Percentiles rank a stretch among this genome's conserved stretches.
These are phyloP conservation scores for Fusarium pseudograminearum DNA, from an alignment of 2,329 filamentous ascomycete genomes.

Conservation along the genomic window DNA sequence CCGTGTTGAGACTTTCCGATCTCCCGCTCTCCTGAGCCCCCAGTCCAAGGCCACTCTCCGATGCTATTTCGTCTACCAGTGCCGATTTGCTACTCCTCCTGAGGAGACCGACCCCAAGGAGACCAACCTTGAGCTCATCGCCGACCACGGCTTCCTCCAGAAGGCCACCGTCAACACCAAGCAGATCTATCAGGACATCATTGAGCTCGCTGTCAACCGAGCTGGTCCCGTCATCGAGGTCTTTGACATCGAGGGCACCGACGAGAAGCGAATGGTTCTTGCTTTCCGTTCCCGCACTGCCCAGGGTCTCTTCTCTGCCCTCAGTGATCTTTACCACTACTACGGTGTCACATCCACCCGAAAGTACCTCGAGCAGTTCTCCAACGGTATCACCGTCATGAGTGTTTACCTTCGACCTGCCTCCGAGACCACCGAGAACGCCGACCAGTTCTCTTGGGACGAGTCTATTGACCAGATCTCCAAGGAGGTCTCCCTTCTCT, in stretches of 20 bases:
- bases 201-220: slow-evolving; percentile 83
- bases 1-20: slow-evolving; percentile 97
- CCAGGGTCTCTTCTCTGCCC: slow-evolving; percentile 90
- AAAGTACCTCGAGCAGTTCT: slow-evolving; percentile 99
- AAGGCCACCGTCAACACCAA: slow-evolving; percentile 98
- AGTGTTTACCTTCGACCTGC: slow-evolving; percentile 91
- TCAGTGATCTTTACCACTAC: slow-evolving; percentile 98
- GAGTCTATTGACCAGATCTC: slow-evolving; percentile 98
- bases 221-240: slow-evolving; percentile 97
- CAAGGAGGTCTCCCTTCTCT: slow-evolving; percentile 96
- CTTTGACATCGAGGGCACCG: slow-evolving; percentile 91
- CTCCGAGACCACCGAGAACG: slow-evolving; percentile 56
- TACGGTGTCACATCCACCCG: slow-evolving; percentile 95
- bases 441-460: slow-evolving; percentile 72
- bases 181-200: slow-evolving; percentile 93
- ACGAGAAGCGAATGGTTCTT: slow-evolving; percentile 93
- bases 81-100: slow-evolving; percentile 82
- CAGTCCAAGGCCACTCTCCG: slow-evolving; percentile 83
- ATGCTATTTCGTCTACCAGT: slow-evolving; percentile 99
- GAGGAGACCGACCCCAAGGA: slow-evolving; percentile 80
- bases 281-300: slow-evolving; percentile 95
- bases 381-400: slow-evolving; percentile 97
- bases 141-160: slow-evolving; percentile 92
- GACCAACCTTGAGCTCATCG: slow-evolving; percentile 90
- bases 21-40: slow-evolving; percentile 80